phyloP scores from a whole-genome alignment of 768 basidiomycete species.

The Tricholoma sp. region DNA sequence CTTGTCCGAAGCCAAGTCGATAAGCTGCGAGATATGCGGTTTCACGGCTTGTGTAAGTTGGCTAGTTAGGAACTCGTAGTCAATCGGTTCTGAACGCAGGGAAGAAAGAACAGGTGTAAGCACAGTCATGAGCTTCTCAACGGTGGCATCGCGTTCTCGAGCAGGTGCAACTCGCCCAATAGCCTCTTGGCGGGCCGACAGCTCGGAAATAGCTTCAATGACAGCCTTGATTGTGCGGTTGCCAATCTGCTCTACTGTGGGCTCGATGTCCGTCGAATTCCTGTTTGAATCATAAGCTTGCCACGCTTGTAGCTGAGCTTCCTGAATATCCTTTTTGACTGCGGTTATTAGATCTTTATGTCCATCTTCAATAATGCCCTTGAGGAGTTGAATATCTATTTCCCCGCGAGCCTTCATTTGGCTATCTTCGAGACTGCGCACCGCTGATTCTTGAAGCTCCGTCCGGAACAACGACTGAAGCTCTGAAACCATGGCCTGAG shows the following conservation, averaged over 20 bases:
- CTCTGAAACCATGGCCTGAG: slow-evolving; percentile 60
- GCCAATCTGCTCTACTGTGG: slow-evolving; percentile 54
- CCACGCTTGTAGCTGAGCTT: slow-evolving; percentile 39
- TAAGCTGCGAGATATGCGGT: slow-evolving; percentile 83
- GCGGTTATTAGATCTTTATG: slow-evolving; percentile 54
- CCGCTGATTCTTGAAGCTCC: slow-evolving; percentile 60
- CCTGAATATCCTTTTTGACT: slow-evolving; percentile 57
- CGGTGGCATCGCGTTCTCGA: slow-evolving; percentile 53
- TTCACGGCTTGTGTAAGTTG: slow-evolving; percentile 82
- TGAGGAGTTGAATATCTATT: slow-evolving; percentile 73
- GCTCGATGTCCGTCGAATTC: slow-evolving; percentile 28
- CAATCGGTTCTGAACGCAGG: slow-evolving; percentile 60
- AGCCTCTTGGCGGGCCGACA: slow-evolving; percentile 53
- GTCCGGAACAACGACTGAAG: slow-evolving; percentile 62
- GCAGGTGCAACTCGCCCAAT: slow-evolving; percentile 41
- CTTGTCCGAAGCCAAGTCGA: slow-evolving; percentile 85
- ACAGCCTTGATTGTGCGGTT: slow-evolving; percentile 55
- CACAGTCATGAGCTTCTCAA: slow-evolving; percentile 53
- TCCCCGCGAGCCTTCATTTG: slow-evolving; percentile 72
- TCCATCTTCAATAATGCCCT: slow-evolving; percentile 61
- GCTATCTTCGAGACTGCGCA: slow-evolving; percentile 51
- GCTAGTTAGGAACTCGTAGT: slow-evolving; percentile 72
- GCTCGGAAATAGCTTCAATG: slow-evolving; percentile 52
- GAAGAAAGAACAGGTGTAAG: slow-evolving; percentile 59
- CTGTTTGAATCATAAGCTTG: slow-evolving; percentile 21